Base-by-base conservation (phyloP, 1,139 yeast genomes). In the Hyphopichia buzzinii region DNA sequence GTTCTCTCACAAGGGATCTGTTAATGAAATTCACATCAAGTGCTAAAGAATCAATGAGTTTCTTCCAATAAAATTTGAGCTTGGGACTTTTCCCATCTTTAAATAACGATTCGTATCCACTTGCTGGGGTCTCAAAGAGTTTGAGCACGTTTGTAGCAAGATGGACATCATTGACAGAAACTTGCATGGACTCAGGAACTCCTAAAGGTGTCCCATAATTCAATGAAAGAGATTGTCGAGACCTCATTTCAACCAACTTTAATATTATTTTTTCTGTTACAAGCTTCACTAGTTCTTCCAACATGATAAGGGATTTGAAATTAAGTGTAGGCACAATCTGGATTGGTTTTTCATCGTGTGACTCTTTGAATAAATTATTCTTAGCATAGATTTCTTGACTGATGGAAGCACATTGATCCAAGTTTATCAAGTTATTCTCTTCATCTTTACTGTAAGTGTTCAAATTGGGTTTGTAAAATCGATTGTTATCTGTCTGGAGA, bases 401-500 rank as follows among this genome's bases (percentile, higher is more conserved):
- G 13, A 14, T 10, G 11, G 12, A 16, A 19, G 22, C 10, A 12
- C 25, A 26, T 14, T 16, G 23, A 7, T 28, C 29, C 12, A 22
- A 27, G 8, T 33, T 22, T 5, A 28, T 33, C 22, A 29, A 21
- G 8, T 30, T 23, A 5, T 31, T 19, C 17, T 26, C 17, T 34
- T 32, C 14, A 7, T 33, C 19, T 14, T 24, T 23, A 5, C 34
- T 17, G 30, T 42, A 43, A 3, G 32, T 29, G 3, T 27, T 27
- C 22, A 43, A 38, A 3, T 29, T 14, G 1, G 27, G 29, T 26
- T 37, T 42, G 29, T 43, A 44, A 23, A 43, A 29, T 30, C 36
- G 39, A 23, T 43, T 47, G 28, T 40, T 43, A 29, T 49, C 63
- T 27, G 45, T 49, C 3, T 37, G 37, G 11, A 44, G 25, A 10